phyloP scores from a whole-genome alignment of 495 filamentous ascomycete genomes.

The Paragyromitra xinjiangensis region DNA sequence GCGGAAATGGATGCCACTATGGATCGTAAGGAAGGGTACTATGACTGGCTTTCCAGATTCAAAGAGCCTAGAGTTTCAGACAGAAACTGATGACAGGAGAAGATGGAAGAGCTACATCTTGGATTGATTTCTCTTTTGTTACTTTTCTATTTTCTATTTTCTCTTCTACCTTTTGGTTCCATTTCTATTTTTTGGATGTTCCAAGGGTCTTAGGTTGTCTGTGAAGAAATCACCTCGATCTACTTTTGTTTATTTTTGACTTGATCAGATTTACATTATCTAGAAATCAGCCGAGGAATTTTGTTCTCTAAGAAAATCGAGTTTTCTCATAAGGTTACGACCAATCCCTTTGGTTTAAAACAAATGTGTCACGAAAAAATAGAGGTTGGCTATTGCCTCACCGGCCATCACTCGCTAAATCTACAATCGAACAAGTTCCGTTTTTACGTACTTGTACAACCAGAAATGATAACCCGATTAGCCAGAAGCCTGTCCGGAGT shows the following conservation, averaged over 20 bases:
- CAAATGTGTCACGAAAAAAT: not conserved
- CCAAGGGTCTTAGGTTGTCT: not conserved
- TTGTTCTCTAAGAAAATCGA: not conserved
- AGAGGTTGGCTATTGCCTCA: not conserved
- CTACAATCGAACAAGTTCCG: not conserved
- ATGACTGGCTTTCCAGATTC: constrained; percentile 17
- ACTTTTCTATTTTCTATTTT: not conserved
- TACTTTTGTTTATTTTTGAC: not conserved
- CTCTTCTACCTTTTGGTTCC: not conserved
- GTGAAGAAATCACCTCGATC: not conserved
- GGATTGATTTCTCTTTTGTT: not conserved
- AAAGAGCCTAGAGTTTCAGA: not conserved
- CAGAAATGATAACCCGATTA: too few relatives aligned
- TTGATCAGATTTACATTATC: not conserved
- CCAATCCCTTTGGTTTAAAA: not conserved
- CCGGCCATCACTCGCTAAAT: not conserved
- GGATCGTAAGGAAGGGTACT: constrained; percentile 10
- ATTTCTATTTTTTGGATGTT: not conserved
- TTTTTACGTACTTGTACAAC: too few relatives aligned
- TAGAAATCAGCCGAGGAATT: not conserved
- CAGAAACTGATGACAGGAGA: not conserved
- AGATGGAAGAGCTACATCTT: not conserved
- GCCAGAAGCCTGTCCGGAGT: not conserved
- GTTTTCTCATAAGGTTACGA: not conserved
- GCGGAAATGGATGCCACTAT: constrained; percentile 61